Evolutionary conservation across 495 filamentous ascomycete genomes (phyloP).

Genomic region (Neurospora sp.): DNA sequence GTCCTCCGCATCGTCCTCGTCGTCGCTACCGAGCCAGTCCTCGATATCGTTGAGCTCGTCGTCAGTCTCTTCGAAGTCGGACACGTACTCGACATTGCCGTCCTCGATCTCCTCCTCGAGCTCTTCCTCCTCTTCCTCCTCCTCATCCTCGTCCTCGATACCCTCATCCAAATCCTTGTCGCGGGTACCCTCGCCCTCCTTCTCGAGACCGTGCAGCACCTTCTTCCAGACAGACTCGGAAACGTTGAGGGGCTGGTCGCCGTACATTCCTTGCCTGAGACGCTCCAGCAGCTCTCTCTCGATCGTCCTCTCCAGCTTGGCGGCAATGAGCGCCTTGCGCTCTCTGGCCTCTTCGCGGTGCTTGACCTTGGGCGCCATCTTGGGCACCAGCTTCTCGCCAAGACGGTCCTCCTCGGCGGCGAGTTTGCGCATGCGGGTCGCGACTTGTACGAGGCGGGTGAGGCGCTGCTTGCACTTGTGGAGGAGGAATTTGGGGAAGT

Average conservation of each 20-base stretch:
- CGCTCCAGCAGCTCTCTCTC: slow-evolving; percentile 93
- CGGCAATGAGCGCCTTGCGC: slow-evolving; percentile 85
- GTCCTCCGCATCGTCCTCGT: slow-evolving; percentile 36
- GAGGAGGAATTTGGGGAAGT: slow-evolving; percentile 91
- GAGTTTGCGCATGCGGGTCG: slow-evolving; percentile 71
- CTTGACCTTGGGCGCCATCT: slow-evolving; percentile 84
- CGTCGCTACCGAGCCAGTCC: slow-evolving; percentile 42
- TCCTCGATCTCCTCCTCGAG: slow-evolving; percentile 61
- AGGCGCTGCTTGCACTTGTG: slow-evolving; percentile 98
- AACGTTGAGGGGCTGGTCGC: slow-evolving; percentile 86
- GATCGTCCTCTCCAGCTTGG: slow-evolving; percentile 92
- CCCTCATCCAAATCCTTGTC: slow-evolving; percentile 83
- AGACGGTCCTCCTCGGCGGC: slow-evolving; percentile 81
- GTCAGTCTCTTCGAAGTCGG: slow-evolving; percentile 45
- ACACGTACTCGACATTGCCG: slow-evolving; percentile 78
- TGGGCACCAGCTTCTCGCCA: slow-evolving; percentile 83
- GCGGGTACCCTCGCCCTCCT: slow-evolving; percentile 67
- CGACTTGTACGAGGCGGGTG: slow-evolving; percentile 87
- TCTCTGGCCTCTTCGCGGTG: slow-evolving; percentile 83
- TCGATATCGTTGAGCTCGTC: slow-evolving; percentile 42
- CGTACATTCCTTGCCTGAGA: slow-evolving; percentile 85
- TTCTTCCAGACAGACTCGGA: slow-evolving; percentile 95
- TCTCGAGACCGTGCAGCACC: slow-evolving; percentile 83
- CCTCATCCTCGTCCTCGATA: slow-evolving; percentile 71
- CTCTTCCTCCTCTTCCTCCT: slow-evolving; percentile 55